Conservation (phyloP, 2,329 filamentous ascomycete species). For the Aureobasidium zeae region DNA sequence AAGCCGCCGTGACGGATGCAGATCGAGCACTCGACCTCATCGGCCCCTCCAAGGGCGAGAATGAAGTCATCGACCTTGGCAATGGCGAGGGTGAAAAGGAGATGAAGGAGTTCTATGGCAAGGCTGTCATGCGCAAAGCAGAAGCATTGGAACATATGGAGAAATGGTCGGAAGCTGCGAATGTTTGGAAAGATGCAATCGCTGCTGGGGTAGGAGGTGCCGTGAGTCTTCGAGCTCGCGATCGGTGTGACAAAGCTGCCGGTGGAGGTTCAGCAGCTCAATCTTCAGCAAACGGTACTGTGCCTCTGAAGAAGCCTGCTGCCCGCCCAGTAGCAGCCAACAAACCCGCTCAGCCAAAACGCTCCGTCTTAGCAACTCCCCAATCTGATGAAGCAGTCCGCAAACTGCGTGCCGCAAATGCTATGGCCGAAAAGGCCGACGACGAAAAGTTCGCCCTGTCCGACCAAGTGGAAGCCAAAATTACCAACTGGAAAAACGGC, state of each 20-base stretch:
- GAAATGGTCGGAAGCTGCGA: constrained; percentile 75
- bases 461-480: constrained; percentile 72
- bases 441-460: constrained; percentile 86
- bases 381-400: constrained; percentile 62
- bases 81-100: constrained; percentile 56
- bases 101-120: constrained; percentile 89
- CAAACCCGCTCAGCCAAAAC: constrained; percentile 8
- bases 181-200: constrained; percentile 73
- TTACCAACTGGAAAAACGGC: constrained; percentile 76
- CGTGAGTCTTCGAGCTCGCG: constrained; percentile 73
- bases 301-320: too few species aligned
- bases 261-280: constrained; percentile 49
- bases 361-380: constrained; percentile 25
- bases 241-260: constrained; percentile 78
- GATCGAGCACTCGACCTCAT: constrained; percentile 73
- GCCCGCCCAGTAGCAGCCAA: constrained; percentile 12
- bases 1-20: constrained; percentile 74
- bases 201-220: constrained; percentile 78
- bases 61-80: constrained; percentile 65
- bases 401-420: constrained; percentile 72
- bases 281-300: too few species aligned
- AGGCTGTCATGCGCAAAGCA: constrained; percentile 87
- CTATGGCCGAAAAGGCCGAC: constrained; percentile 74
- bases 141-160: constrained; percentile 95
- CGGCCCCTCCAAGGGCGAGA: constrained; percentile 66